Base-by-base conservation (phyloP, 305 asterid species). In the Fraxinus sp. region DNA sequence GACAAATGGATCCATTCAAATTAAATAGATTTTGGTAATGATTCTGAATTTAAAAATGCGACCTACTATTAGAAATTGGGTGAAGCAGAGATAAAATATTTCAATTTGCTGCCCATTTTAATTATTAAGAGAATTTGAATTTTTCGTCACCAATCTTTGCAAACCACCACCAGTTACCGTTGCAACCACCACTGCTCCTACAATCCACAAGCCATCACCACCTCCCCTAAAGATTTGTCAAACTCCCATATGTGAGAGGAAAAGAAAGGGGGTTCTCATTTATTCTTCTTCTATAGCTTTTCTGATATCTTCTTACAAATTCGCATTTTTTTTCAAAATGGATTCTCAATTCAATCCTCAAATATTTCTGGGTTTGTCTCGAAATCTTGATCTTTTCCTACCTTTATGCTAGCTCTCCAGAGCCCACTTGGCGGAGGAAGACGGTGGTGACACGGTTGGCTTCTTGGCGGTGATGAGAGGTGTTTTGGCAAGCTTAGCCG, bases 401-500 rank as follows among this genome's bases (percentile, higher is more conserved):
- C 4, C 18, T 46, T 14, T 46, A 13, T 46, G 57, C 5, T 14
- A 92, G 79, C 91, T 75, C 2, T 89, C 94, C 77, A 87, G 85
- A 26, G 84, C 33, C 97, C 97, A 93, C 82, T 85, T 85, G 41
- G 83, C 81, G 75, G 85, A 35, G 71, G 90, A 80, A 18, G 88
- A 26, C 1, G 84, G 80, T 0, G 89, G 79, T 4, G 87, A 10
- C 1, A 73, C 87, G 77, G 80, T 30, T 3, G 87, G 16, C 66
- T 86, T 85, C 39, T 89, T 3, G 64, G 87, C 4, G 74, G 85
- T 4, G 62, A 84, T 26, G 43, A 77, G 83, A n/a, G 93, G 90
- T 5, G 90, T 85, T 78, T 88, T 91, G 62, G 93, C 87, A 0
- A 93, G 94, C 87, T 92, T 95, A 1, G 94, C 91, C 3, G 95